Evolutionary conservation across 306 rosid genomes (phyloP).

Genomic region (Rubus idaeus): DNA sequence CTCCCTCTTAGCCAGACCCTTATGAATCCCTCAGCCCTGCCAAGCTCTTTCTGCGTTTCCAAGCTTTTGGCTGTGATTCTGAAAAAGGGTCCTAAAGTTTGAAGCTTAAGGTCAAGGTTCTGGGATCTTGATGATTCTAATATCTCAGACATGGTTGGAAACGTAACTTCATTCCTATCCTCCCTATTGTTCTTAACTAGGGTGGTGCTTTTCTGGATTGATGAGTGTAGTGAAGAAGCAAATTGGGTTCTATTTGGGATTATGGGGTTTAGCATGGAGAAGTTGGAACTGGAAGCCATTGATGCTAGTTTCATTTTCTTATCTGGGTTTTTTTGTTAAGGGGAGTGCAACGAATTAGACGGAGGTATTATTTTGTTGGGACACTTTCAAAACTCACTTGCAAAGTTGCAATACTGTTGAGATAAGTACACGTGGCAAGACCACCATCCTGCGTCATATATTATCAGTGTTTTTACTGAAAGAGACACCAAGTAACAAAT

Average conservation of each 20-base stretch:
- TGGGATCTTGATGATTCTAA: conserved; percentile 58
- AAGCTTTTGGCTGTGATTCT: conserved; percentile 70
- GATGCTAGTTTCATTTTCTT: conserved; percentile 25
- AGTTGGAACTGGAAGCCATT: conserved; percentile 1
- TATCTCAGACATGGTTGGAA: conserved; percentile 77
- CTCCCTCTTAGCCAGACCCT: conserved; percentile 63
- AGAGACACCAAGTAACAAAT: too few relatives aligned
- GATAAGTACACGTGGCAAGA: conserved; percentile 29
- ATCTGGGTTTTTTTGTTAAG: background rate
- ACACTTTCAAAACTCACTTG: background rate
- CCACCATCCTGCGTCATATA: background rate
- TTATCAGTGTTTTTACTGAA: too few relatives aligned
- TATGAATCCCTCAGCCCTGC: conserved; percentile 75
- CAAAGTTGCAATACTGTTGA: background rate
- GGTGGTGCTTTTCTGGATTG: conserved; percentile 11
- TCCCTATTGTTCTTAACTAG: background rate
- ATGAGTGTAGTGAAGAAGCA: conserved; percentile 7
- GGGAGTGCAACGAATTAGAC: too few relatives aligned
- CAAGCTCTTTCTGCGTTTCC: conserved; percentile 55
- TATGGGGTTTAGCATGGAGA: background rate
- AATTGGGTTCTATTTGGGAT: conserved; percentile 22
- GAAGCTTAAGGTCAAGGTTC: conserved; percentile 63
- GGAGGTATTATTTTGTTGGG: background rate
- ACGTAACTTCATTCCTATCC: background rate
- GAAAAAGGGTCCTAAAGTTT: conserved; percentile 84